These are phyloP conservation scores for Saccharum spontaneum DNA, from an alignment of 176 grass and related monocot species.

Conservation along the genomic window DNA sequence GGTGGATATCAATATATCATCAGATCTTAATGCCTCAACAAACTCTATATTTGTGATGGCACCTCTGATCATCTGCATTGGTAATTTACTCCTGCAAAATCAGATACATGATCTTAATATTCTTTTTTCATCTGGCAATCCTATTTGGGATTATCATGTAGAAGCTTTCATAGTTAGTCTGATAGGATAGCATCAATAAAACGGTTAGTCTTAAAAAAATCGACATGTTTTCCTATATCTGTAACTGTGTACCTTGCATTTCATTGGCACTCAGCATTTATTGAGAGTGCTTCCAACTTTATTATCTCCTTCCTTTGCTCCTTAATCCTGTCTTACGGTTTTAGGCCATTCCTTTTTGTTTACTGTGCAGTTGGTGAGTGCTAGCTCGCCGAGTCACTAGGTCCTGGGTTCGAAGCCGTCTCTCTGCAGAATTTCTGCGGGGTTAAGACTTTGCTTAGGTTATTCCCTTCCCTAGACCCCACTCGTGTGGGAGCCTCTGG, in stretches of 20 bases:
- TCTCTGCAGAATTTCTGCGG: too few relatives aligned
- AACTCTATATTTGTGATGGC: not conserved
- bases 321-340: slow-evolving; percentile 7
- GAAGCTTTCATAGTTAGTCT: not conserved
- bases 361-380: too few relatives aligned
- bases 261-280: not conserved
- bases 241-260: not conserved
- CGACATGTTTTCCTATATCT: not conserved
- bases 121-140: not conserved
- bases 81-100: not conserved
- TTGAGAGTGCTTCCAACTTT: not conserved
- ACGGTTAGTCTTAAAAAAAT: not conserved
- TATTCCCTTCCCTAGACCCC: too few relatives aligned
- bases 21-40: not conserved
- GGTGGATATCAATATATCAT: not conserved
- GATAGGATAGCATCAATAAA: not conserved
- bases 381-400: too few relatives aligned
- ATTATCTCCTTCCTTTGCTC: slow-evolving; percentile 20
- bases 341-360: slow-evolving; percentile 29
- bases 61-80: not conserved
- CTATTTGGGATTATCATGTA: not conserved
- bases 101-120: not conserved
- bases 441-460: too few relatives aligned
- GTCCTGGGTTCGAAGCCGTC: too few relatives aligned
- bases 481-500: too few relatives aligned